phyloP scores from a whole-genome alignment of 2,329 filamentous ascomycete genomes.

The Orbilia brochopaga region DNA sequence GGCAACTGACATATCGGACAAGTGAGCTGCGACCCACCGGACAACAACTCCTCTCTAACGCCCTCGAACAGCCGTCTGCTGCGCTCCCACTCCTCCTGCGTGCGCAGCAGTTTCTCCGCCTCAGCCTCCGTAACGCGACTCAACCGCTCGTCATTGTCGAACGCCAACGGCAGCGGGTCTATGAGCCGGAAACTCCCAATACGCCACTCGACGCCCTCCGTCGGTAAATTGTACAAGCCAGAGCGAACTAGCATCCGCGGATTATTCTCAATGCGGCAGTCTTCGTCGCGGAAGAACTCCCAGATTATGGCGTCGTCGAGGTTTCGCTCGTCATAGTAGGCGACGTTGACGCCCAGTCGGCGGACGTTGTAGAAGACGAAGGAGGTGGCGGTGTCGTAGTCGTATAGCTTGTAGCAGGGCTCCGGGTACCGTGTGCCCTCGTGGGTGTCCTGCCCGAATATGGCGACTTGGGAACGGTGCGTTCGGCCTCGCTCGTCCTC shows the following conservation, averaged over 20 bases:
- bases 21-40: constrained; percentile 1
- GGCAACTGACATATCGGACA: constrained; percentile 24
- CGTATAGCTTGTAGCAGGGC: constrained; percentile 18
- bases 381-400: neutral
- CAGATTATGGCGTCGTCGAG: constrained; percentile 9
- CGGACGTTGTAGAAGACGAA: constrained; percentile 16
- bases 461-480: constrained; percentile 9
- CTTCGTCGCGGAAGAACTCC: constrained; percentile 36
- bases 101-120: constrained; percentile 6
- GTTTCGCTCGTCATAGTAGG: constrained; percentile 7
- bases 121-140: constrained; percentile 19
- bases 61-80: constrained; percentile 4
- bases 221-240: constrained; percentile 14
- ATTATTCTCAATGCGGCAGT: constrained; percentile 22
- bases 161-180: constrained; percentile 22
- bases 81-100: constrained; percentile 9
- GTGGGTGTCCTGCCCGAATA: constrained; percentile 16
- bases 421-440: constrained; percentile 15
- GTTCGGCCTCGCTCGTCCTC: neutral
- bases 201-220: constrained; percentile 3
- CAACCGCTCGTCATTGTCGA: constrained; percentile 1
- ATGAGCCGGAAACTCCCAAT: constrained; percentile 23
- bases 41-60: constrained; percentile 1
- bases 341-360: constrained; percentile 13
- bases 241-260: constrained; percentile 14